These are phyloP conservation scores for Fusarium sp. DNA, from an alignment of 2,329 filamentous ascomycete genomes.

Conservation along the genomic window DNA sequence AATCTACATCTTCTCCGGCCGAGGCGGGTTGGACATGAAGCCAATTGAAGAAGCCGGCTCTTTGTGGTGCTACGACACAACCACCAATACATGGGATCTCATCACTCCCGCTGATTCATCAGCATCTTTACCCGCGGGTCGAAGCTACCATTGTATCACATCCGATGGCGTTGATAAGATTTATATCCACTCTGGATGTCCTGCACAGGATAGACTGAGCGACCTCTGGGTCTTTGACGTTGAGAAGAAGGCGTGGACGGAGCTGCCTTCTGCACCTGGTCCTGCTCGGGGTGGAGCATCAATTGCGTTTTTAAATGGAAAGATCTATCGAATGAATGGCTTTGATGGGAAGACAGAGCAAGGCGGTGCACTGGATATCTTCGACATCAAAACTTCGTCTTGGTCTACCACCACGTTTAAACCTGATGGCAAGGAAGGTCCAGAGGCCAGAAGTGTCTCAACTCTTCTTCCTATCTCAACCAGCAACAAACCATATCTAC, in stretches of 20 bases:
- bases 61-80: not conserved
- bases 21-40: not conserved
- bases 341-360: constrained; percentile 1
- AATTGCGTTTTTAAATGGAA: not conserved
- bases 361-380: not conserved
- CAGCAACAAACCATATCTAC: fast-evolving
- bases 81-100: not conserved
- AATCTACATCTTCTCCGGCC: not conserved
- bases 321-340: not conserved
- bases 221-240: constrained; percentile 3
- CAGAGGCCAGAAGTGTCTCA: constrained; percentile 6
- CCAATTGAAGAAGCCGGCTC: not conserved
- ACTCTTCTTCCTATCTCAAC: fast-evolving
- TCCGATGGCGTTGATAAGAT: not conserved
- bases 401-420: not conserved
- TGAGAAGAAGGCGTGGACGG: fast-evolving
- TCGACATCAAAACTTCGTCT: fast-evolving
- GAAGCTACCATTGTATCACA: constrained; percentile 8
- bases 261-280: not conserved
- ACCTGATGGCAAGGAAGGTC: not conserved
- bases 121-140: not conserved
- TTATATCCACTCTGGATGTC: constrained; percentile 4
- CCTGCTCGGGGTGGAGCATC: not conserved
- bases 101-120: fast-evolving
- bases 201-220: not conserved